These are phyloP conservation scores for Chlorella variabilis DNA, from an alignment of 163 green algal genomes.

Conservation along the genomic window DNA sequence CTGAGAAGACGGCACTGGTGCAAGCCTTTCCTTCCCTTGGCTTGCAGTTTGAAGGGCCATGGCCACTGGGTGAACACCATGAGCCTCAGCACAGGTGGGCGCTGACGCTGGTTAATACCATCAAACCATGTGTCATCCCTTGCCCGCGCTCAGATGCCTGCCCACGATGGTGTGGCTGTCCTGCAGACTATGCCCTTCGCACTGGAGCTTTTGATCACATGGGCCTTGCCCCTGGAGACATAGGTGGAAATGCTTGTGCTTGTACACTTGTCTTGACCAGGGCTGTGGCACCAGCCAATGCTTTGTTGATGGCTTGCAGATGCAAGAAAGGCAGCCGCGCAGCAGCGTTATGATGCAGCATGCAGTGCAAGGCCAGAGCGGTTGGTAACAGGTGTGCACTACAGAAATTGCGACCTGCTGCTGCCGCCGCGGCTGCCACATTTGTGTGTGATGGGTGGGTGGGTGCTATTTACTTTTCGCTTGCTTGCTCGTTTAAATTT, in stretches of 20 bases:
- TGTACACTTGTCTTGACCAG: neutral
- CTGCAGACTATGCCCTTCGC: constrained; percentile 80
- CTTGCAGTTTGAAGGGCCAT: constrained; percentile 84
- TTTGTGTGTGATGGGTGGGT: neutral
- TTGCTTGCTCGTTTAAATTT: neutral
- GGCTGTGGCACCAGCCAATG: too few species aligned
- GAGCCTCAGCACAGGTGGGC: constrained; percentile 74
- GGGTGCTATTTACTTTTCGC: too few species aligned
- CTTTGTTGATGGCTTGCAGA: neutral
- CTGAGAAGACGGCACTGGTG: too few species aligned
- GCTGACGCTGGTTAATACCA: neutral
- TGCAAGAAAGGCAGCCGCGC: constrained; percentile 63
- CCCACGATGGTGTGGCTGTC: neutral
- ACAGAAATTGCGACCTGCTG: too few species aligned
- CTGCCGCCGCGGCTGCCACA: too few species aligned
- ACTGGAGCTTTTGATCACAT: constrained; percentile 92
- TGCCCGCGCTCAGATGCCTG: neutral
- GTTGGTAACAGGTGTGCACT: constrained; percentile 72
- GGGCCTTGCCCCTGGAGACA: constrained; percentile 62
- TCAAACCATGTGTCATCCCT: neutral
- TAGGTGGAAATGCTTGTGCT: too few species aligned
- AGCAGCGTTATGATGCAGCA: constrained; percentile 78
- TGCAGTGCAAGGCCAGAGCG: constrained; percentile 74
- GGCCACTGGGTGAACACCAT: constrained; percentile 99
- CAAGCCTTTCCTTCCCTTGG: too few species aligned